Base-by-base conservation (phyloP, 352 stramenopile genomes). In the Pythium grandisporangium region DNA sequence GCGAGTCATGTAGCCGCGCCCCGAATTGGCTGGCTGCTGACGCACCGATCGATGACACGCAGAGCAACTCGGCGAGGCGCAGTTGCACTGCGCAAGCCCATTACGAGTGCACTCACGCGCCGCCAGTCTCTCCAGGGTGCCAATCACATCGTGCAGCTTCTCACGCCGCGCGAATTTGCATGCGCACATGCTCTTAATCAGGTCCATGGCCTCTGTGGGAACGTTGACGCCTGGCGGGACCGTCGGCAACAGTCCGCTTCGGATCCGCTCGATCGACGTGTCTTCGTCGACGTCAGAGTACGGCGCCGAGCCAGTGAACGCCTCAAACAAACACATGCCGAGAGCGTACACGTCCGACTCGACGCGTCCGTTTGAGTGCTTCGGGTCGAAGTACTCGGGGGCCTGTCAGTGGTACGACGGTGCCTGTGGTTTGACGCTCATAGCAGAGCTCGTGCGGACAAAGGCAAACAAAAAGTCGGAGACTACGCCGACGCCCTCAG, bases 401-500 rank as follows among this genome's bases (percentile, higher is more conserved):
- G 54, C 45, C 34, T 52, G 55, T 50, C 55, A 64, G 38, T 52
- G 6, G 37, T 51, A 42, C 5, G 25, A 27, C 5, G 48, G 22
- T n/a, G 58, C 8, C 37, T 51, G 35, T n/a, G 34, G 21, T 37
- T 63, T 63, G 27, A 47, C 16, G 43, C 58, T 66, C 48, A 66
- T 29, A 8, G 14, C 35, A 6, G 52, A 56, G 30, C 44, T 55
- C 11, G 25, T n/a, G 29, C 52, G 52, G 5, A 55, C 42, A 30
- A 61, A 66, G 3, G 57, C 38, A 37, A 59, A 66, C 21, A 24
- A 14, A 49, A 66, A 66, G 44, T 66, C 57, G 4, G 57, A 63
- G n/a, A 66, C 37, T 4, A 66, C 45, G 22, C 58, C 58, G 4
- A 44, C 19, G 23, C 53, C 53, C 10, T 66, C 24, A 10, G 30